Base-by-base conservation (phyloP, 352 stramenopile genomes). In the Globisporangium lucens region DNA sequence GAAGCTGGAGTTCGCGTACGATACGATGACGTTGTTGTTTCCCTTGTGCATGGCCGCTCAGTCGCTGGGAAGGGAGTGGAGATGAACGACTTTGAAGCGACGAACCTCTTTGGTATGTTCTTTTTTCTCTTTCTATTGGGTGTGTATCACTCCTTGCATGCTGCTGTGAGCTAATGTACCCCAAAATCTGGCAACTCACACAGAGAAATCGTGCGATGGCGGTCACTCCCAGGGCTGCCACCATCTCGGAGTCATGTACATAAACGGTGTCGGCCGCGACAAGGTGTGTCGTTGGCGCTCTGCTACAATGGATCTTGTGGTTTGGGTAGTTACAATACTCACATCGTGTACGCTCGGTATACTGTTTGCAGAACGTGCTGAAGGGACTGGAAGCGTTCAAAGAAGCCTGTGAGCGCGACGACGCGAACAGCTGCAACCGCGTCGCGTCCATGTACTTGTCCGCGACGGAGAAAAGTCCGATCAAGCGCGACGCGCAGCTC, bases 211-310 rank as follows among this genome's bases (percentile, higher is more conserved):
- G 53, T 95, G 89, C 64, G 67, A 82, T n/a, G 80, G 75, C 6
- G 83, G 77, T 20, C 87, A 95, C 51, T 82, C 80, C 30, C 83
- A 90, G 66, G 87, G 79, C 43, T 96, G 89, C 59, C 87, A 96
- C 58, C 89, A 96, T 68, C 75, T 94, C n/a, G 89, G 87, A 15
- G 83, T 94, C 69, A 93, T 96, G 85, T 81, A 78, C 63, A 79
- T 75, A 38, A 85, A 93, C 56, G 85, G 85, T 10, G 72, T 92
- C 41, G 89, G 88, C 46, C 84, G 85, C 8, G 63, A 79, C 13
- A 91, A 94, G 79, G 87, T 95, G 13, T 8, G 61, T n/a, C 22
- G 22, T 1, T 12, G 36, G 17, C 0, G 22, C 24, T 6, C 20
- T 29, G 30, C 55, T 35, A 36, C 9, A 29, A 10, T 9, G 12